Evolutionary conservation across 2,329 filamentous ascomycete genomes (phyloP), one percentile per base, ranked within the genome.

Genomic region (Aspergillus phoenicis): DNA sequence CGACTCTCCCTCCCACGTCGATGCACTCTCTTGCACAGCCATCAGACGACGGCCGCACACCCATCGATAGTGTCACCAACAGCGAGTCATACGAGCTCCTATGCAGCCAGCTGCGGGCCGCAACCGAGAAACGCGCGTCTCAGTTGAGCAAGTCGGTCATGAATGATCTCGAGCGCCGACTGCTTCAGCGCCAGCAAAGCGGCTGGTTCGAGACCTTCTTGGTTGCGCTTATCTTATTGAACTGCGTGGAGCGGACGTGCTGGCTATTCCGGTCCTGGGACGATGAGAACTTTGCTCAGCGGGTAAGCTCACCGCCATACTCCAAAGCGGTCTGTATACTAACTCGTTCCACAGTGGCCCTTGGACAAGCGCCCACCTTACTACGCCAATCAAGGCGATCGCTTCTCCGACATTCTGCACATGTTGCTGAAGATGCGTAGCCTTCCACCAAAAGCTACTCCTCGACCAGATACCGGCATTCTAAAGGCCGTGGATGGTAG

Each of bases 121-220:
- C 81, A 1, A 78, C 81, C 17, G 85, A 87, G 67, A 83, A 83
- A 64, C 81, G 83, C 28, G 83, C 84, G 38, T 77, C 80, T 13
- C 76, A 77, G 56, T 74, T 86, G 5, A 81, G 81, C 64, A 85
- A 84, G 57, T 75, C 75, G 8, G 80, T 86, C 36, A 83, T 87
- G 79, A 85, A 85, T 62, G 84, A 87, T 60, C 78, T 87, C 1
- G 85, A 88, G 68, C 81, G 84, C 17, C 81, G 85, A n/a, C 74
- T 87, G 4, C 77, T 87, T 7, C 84, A 85, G 65, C 82, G 84
- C 11, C 82, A 85, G 67, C 82, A 85, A 69, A 81, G 80, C 22
- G 83, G 82, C 55, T 80, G 80, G 49, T 86, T 87, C 59, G 82
- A 85, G 62, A 87, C 84, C 0, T 87, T 86, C 68, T 73, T 88